These are phyloP conservation scores for Fragosphaeria purpurea DNA, from an alignment of 2,329 filamentous ascomycete species.

Conservation along the genomic window DNA sequence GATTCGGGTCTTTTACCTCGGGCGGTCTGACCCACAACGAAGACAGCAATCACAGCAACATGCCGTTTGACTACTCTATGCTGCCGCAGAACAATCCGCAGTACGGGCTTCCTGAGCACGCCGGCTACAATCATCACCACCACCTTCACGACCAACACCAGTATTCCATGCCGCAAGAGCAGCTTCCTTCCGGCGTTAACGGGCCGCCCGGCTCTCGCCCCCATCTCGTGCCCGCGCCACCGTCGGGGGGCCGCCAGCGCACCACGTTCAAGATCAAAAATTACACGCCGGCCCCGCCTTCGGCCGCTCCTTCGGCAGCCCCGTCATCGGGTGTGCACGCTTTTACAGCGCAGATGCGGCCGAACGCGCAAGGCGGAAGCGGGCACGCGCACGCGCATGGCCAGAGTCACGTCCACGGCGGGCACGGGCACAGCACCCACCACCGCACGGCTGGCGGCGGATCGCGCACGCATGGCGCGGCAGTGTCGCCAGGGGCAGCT, in stretches of 20 bases:
- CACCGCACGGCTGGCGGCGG: background rate
- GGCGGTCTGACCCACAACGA: background rate
- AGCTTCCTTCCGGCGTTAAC: slow-evolving; percentile 4
- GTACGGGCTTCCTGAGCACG: background rate
- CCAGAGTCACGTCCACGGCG: too few relatives aligned
- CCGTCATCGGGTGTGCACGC: slow-evolving; percentile 10
- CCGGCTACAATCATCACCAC: background rate
- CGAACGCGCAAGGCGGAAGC: background rate
- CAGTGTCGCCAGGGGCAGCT: too few relatives aligned
- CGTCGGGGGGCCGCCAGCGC: slow-evolving; percentile 11
- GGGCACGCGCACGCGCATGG: too few relatives aligned
- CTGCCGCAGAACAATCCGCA: background rate
- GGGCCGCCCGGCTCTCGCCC: background rate
- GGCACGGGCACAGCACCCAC: too few relatives aligned
- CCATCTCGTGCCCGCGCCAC: slow-evolving; percentile 6
- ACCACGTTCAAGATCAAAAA: slow-evolving; percentile 27
- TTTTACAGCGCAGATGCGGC: slow-evolving; percentile 13
- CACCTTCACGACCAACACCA: background rate
- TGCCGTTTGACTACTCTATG: background rate
- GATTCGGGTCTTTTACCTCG: too few relatives aligned
- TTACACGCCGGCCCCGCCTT: slow-evolving; percentile 14
- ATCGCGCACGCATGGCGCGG: background rate
- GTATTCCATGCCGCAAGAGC: slow-evolving; percentile 16
- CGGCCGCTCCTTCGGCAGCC: background rate
- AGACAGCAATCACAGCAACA: background rate